Base-by-base conservation (phyloP, 306 rosid genomes). In the Adenanthera pavonina region DNA sequence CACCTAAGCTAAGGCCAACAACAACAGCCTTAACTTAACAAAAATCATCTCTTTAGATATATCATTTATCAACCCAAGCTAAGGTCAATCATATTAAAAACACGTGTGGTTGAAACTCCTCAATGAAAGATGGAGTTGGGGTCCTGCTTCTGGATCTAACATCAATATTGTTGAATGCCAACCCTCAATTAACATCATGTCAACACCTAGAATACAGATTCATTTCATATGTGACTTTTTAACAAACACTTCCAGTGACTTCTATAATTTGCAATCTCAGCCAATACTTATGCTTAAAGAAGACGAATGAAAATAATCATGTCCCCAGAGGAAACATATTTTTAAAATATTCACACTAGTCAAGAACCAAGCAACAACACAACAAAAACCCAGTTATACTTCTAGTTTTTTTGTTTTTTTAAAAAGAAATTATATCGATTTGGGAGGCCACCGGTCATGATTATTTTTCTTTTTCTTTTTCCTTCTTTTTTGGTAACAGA, bases 331-430 rank as follows among this genome's bases (percentile, higher is more conserved):
- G 19, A 52, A 33, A n/a, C 12, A 35, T 3, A 69, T 53, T 51
- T 65, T 41, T 53, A 65, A 36, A 25, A 72, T 67, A 75, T 34
- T 47, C 48, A 44, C 73, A 25, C 40, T 61, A n/a, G 34, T 74
- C 70, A 81, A 64, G 69, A 83, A 60, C 52, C 16, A 41, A 60
- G 62, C 16, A 41, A 77, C 62, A 15, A 69, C 11, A 53, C 35
- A 80, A 53, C 68, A 61, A 77, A 40, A 33, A 57, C 9, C 34
- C 62, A 61, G 17, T 57, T 34, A 15, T 34, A 56, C 71, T 79
- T 77, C 67, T 44, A 44, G 72, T 51, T 69, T 77, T n/a, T 77
- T n/a, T 43, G 43, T 49, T 65, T 8, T 12, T 78, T 78, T 40
- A 34, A 74, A 48, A 1, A 52, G 2, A 53, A 4, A 56, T 25